Evolutionary conservation across 2,329 filamentous ascomycete genomes (phyloP).

Genomic region (Cercospora sp.): DNA sequence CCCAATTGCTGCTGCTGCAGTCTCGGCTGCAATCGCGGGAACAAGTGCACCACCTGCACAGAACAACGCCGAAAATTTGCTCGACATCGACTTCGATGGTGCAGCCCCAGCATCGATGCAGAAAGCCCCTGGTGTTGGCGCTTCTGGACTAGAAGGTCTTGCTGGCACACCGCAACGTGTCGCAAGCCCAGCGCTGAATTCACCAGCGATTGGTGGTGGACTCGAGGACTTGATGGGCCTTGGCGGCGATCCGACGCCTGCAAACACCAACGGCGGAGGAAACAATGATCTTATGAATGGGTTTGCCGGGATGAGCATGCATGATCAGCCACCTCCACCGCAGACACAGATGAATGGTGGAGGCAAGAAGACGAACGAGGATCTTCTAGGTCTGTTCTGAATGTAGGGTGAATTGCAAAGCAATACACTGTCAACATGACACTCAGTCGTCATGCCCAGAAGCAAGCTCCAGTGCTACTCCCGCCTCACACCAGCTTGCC

Average conservation of each 20-base stretch:
- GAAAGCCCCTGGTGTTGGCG: slow-evolving; percentile 55
- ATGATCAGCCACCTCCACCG: slow-evolving; percentile 66
- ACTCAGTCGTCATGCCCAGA: background rate
- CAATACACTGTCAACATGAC: background rate
- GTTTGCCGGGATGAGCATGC: slow-evolving; percentile 78
- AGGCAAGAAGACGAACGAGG: slow-evolving; percentile 53
- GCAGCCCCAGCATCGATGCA: slow-evolving; percentile 86
- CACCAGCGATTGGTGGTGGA: slow-evolving; percentile 55
- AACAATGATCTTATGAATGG: slow-evolving; percentile 71
- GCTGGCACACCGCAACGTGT: slow-evolving; percentile 69
- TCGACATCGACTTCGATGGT: slow-evolving; percentile 96
- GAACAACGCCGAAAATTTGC: slow-evolving; percentile 86
- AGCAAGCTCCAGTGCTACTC: background rate
- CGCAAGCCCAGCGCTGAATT: slow-evolving; percentile 58
- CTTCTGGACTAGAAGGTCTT: slow-evolving; percentile 55
- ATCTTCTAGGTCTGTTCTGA: slow-evolving; percentile 58
- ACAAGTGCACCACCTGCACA: slow-evolving; percentile 49
- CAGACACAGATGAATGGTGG: slow-evolving; percentile 57
- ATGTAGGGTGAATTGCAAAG: background rate
- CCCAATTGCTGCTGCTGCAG: slow-evolving; percentile 83
- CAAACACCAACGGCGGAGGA: slow-evolving; percentile 32
- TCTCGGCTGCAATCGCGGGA: slow-evolving; percentile 62
- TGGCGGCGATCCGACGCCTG: slow-evolving; percentile 47
- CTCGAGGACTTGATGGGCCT: slow-evolving; percentile 81
- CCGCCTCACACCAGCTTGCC: background rate